Evolutionary conservation across 78 protist genomes (phyloP), one percentile per base, ranked within the genome.

Genomic region (Parvularia atlantis): DNA sequence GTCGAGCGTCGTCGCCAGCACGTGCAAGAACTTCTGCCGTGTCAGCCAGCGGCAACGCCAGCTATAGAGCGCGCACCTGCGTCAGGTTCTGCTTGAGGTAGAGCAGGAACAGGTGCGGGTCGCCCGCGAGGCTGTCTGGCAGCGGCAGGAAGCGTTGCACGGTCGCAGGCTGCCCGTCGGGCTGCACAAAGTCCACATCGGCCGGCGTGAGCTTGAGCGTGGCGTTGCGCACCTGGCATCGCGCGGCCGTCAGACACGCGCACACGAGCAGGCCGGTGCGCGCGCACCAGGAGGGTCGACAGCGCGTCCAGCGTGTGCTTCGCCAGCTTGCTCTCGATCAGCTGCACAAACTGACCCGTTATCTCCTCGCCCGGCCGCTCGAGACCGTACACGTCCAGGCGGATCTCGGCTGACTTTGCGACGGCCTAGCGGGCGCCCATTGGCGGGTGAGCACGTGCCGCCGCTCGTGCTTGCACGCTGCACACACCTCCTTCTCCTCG

Each of bases 161-260:
- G n/a, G 35, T 24, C 37, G 60, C 30, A 1, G 60, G 60, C 60
- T 2, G 35, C 35, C n/a, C 60, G 60, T 54, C 35, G 33, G 60
- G 60, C 60, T n/a, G 30, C 67, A 61, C 2, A 28, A 61, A 61
- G n/a, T 61, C 67, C 14, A 26, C 22, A 31, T 61, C 67, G 20
- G 19, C 48, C 2, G 41, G 36, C 26, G 41, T 36, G 53, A 61
- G 41, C 2, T 28, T 9, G 37, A 61, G 24, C 2, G 41, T 61
- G 36, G n/a, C 53, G 11, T 61, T 61, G n/a, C n/a, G n/a, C n/a
- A n/a, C n/a, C n/a, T n/a, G n/a, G n/a, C n/a, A n/a, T n/a, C n/a
- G n/a, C n/a, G n/a, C n/a, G n/a, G n/a, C n/a, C n/a, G n/a, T n/a
- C n/a, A n/a, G n/a, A n/a, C n/a, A n/a, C n/a, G n/a, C n/a, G n/a